Base-by-base conservation (phyloP, 768 basidiomycete species). In the Phlegmacium glaucopus region DNA sequence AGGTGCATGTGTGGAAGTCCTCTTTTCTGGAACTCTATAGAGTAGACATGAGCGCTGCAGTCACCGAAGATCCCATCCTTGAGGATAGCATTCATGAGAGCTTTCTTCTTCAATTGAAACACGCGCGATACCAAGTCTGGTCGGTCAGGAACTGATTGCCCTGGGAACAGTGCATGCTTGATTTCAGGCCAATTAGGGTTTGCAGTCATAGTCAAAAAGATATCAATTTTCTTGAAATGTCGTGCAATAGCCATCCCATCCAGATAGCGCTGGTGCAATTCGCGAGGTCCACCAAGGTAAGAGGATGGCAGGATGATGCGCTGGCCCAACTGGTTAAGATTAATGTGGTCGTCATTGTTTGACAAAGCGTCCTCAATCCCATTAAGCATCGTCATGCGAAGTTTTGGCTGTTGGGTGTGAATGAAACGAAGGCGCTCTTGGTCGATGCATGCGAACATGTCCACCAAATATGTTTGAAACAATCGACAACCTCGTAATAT, bases 161-260 rank as follows among this genome's bases (percentile, higher is more conserved):
- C 63, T 27, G 67, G 65, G 1, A 74, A 51, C 0, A 81, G 64
- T 42, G 68, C 67, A 0, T 59, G 36, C 0, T 45, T 30, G 15
- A 81, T 75, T 40, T 82, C 78, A 1, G 57, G 57, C 80, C 80
- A 82, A 0, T 60, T 39, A 1, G 76, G 74, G 63, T 81, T 82
- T 7, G 67, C 62, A 9, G 78, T 82, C 62, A 80, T 69, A 0
- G 77, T 82, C 0, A 81, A 45, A 38, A 80, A 80, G 1, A 80
- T 50, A 40, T 79, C 74, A 9, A 68, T 57, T 6, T 67, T 70
- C 1, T 53, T 50, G 37, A 56, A 72, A 30, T 63, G 55, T 0
- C 68, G 54, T 9, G 63, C 68, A 18, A 82, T 61, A 0, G 79
- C 75, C 61, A 80, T 61, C 0, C 74, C 56, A 48, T 80, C 76